A percentile compares a stretch with the other conserved stretches of the same genome.
These are phyloP conservation scores for Ustilago lituana DNA, from an alignment of 1,284 basidiomycete genomes.

Conservation along the genomic window DNA sequence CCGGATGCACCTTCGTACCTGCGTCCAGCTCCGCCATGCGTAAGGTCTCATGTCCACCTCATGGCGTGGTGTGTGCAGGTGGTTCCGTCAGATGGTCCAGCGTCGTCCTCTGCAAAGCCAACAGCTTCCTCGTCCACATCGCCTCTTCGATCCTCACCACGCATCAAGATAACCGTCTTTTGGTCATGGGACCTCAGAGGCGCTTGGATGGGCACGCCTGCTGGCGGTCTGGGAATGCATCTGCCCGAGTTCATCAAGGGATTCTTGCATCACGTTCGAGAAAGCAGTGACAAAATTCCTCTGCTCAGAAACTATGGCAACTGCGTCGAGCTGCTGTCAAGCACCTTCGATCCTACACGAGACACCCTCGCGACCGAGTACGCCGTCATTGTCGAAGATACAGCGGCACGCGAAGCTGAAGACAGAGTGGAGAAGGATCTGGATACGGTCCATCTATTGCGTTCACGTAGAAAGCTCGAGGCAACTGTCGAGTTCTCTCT, in stretches of 20 bases:
- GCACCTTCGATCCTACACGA: constrained; percentile 80
- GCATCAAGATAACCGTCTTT: constrained; percentile 78
- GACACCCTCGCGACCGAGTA: constrained; percentile 88
- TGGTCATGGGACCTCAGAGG: constrained; percentile 96
- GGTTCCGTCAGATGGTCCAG: constrained; percentile 63
- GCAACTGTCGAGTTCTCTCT: constrained; percentile 82
- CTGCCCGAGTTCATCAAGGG: constrained; percentile 82
- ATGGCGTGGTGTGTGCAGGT: constrained; percentile 93
- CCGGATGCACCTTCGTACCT: constrained; percentile 91
- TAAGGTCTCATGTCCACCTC: constrained; percentile 86
- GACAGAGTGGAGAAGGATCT: constrained; percentile 45
- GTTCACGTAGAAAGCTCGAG: constrained; percentile 75
- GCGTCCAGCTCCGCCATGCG: constrained; percentile 90
- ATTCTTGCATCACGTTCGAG: constrained; percentile 79
- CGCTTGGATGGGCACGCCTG: constrained; percentile 73
- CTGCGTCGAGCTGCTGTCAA: constrained; percentile 80
- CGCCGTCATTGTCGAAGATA: constrained; percentile 78
- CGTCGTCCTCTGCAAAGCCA: constrained; percentile 62
- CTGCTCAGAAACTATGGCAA: constrained; percentile 81
- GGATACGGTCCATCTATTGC: constrained; percentile 31
- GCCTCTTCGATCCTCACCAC: constrained; percentile 15
- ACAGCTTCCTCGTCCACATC: constrained; percentile 7
- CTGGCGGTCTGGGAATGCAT: constrained; percentile 70
- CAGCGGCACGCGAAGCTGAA: constrained; percentile 68
- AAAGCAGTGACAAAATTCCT: constrained; percentile 79